Percentiles rank a stretch among this genome's conserved stretches.
Conservation (phyloP, 768 basidiomycete genomes). For the Calocybe gangraenosa region DNA sequence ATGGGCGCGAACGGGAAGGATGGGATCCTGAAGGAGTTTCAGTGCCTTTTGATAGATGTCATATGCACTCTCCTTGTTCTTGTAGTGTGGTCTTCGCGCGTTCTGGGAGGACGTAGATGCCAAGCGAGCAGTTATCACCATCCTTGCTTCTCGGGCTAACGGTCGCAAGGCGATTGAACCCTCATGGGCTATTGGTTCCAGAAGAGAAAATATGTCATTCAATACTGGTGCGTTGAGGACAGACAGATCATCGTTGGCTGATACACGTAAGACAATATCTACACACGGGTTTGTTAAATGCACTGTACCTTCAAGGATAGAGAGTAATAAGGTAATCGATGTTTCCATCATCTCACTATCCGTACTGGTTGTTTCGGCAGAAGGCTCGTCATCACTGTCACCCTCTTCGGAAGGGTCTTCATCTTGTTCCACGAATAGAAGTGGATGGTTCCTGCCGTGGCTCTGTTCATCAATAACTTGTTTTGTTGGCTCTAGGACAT, state of each 20-base stretch:
- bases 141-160: constrained; percentile 71
- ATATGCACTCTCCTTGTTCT: constrained; percentile 42
- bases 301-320: constrained; percentile 76
- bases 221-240: constrained; percentile 59
- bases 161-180: constrained; percentile 44
- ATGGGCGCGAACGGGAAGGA: constrained; percentile 91
- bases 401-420: constrained; percentile 41
- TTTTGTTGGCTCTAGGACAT: constrained; percentile 53
- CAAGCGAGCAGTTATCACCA: constrained; percentile 79
- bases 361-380: constrained; percentile 31
- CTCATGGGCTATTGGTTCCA: constrained; percentile 54
- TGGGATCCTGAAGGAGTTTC: constrained; percentile 83
- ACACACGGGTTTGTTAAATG: neutral
- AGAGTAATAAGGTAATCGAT: constrained; percentile 74
- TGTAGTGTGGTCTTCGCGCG: constrained; percentile 18
- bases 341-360: constrained; percentile 73
- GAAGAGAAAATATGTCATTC: constrained; percentile 62
- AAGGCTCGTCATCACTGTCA: constrained; percentile 53
- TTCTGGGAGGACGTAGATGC: constrained; percentile 49
- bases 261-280: neutral
- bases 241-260: constrained; percentile 58
- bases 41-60: constrained; percentile 84
- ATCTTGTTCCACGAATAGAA: constrained; percentile 31
- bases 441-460: constrained; percentile 20
- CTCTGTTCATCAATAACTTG: neutral